Conservation (phyloP, 169 alveolate species). For the Plasmodium gonderi region DNA sequence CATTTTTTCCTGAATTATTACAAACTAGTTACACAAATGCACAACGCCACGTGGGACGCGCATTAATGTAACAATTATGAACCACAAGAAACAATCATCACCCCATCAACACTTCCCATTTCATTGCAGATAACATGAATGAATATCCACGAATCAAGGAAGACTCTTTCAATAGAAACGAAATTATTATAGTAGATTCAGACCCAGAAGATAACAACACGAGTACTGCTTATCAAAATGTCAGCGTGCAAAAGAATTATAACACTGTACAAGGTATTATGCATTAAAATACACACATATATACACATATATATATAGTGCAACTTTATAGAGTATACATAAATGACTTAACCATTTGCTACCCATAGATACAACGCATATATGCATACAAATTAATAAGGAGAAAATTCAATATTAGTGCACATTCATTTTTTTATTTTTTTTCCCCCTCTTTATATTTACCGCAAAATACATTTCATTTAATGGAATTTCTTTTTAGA, state of each 20-base stretch:
- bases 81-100: too few species aligned
- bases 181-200: slow-evolving; percentile 63
- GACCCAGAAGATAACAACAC: slow-evolving; percentile 38
- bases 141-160: neutral
- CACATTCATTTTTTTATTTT: neutral
- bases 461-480: neutral
- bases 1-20: too few species aligned
- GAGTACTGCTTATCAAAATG: neutral
- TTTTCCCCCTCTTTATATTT: neutral
- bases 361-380: neutral
- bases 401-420: neutral
- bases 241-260: slow-evolving; percentile 5
- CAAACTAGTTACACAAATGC: too few species aligned
- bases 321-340: neutral
- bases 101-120: slow-evolving; percentile 12
- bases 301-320: neutral
- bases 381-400: neutral
- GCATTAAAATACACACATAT: neutral
- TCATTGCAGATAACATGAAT: neutral
- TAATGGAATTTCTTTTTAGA: slow-evolving; percentile 27
- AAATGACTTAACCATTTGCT: neutral
- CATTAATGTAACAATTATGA: neutral
- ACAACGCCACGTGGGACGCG: neutral
- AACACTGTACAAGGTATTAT: slow-evolving; percentile 48
- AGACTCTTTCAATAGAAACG: slow-evolving; percentile 3